phyloP scores from a whole-genome alignment of 495 filamentous ascomycete genomes.

The Hypoxylon lenormandii region DNA sequence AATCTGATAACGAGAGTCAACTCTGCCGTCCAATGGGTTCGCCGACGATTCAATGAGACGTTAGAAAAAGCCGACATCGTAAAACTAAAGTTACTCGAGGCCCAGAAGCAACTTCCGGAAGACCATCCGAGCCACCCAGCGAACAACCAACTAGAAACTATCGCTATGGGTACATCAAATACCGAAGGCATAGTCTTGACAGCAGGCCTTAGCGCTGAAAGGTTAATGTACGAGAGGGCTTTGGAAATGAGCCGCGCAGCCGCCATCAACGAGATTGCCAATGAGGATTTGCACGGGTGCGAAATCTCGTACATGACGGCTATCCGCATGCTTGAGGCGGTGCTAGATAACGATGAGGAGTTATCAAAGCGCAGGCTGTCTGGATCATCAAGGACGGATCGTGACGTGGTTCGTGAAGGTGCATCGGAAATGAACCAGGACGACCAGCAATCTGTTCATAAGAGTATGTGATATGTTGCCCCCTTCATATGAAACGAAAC shows the following conservation, averaged over 20 bases:
- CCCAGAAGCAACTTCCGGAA: conserved; percentile 82
- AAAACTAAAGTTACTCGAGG: conserved; percentile 83
- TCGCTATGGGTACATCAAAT: conserved; percentile 69
- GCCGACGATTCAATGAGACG: conserved; percentile 93
- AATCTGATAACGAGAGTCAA: conserved; percentile 82
- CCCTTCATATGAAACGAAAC: background rate
- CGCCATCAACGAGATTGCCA: conserved; percentile 93
- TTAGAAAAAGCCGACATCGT: conserved; percentile 94
- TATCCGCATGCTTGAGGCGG: conserved; percentile 91
- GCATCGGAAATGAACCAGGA: conserved; percentile 72
- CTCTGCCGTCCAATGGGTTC: conserved; percentile 92
- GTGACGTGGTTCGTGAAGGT: conserved; percentile 60
- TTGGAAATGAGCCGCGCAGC: conserved; percentile 94
- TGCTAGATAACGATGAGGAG: conserved; percentile 87
- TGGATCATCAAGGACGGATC: conserved; percentile 57
- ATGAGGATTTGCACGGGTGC: conserved; percentile 86
- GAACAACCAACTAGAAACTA: conserved; percentile 69
- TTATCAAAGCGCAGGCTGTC: conserved; percentile 57
- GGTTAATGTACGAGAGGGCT: conserved; percentile 97
- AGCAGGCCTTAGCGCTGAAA: conserved; percentile 89
- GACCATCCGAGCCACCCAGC: conserved; percentile 87
- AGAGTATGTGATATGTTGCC: conserved; percentile 64
- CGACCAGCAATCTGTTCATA: conserved; percentile 77
- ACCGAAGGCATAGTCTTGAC: conserved; percentile 65
- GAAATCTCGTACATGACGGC: conserved; percentile 94